Percentiles rank a stretch among this genome's conserved stretches.
phyloP scores from a whole-genome alignment of 2,329 filamentous ascomycete genomes.

The Tricladium varicosporioides region DNA sequence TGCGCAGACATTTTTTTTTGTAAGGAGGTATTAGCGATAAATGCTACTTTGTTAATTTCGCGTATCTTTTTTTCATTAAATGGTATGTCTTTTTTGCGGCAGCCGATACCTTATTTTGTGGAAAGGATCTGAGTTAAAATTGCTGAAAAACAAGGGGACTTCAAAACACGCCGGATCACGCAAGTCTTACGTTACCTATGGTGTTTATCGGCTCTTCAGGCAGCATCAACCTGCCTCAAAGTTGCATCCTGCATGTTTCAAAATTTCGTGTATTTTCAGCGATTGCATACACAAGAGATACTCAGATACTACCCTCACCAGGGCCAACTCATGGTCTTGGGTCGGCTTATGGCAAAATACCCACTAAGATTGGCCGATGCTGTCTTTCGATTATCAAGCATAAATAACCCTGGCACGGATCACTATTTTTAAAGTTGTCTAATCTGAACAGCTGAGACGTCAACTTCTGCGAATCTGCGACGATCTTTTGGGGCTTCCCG shows the following conservation, averaged over 20 bases:
- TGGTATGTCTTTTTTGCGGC: no score
- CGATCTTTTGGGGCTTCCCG: neutral
- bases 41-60: no score
- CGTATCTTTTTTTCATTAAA: no score
- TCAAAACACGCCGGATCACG: no score
- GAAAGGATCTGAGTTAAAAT: no score
- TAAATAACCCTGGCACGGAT: neutral
- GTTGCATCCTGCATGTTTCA: conserved; percentile 1
- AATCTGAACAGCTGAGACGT: neutral
- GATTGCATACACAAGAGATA: neutral
- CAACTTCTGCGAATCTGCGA: neutral
- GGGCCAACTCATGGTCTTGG: conserved; percentile 1
- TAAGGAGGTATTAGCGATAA: no score
- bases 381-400: neutral
- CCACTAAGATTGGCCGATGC: conserved; percentile 1
- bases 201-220: neutral
- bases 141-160: no score
- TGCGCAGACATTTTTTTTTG: no score
- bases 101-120: no score
- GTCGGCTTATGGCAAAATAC: neutral
- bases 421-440: neutral
- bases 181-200: no score
- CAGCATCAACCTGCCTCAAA: neutral
- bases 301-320: neutral
- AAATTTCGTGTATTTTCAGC: neutral